A percentile compares a stretch with the other conserved stretches of the same genome.
These are phyloP conservation scores for Chlamydomonas asymmetrica DNA, from an alignment of 139 green algal genomes.

Conservation along the genomic window DNA sequence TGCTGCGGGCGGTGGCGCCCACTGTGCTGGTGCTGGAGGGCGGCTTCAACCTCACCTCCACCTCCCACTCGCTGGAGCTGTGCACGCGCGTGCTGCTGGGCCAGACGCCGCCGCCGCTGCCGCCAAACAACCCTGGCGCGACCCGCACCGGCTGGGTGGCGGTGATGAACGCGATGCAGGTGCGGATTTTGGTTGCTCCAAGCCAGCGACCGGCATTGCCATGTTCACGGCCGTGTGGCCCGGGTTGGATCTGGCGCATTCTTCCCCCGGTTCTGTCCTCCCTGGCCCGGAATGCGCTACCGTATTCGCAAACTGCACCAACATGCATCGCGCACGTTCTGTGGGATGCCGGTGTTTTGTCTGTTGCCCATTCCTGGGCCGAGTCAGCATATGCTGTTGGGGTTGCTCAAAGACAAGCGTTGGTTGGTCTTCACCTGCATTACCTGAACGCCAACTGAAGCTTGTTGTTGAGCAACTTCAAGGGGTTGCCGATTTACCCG, in stretches of 20 bases:
- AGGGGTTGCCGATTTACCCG: too few relatives aligned
- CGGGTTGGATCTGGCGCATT: too few relatives aligned
- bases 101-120: constrained; percentile 38
- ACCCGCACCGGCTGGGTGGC: constrained; percentile 20
- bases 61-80: constrained; percentile 54
- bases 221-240: too few relatives aligned
- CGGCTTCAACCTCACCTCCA: constrained; percentile 66
- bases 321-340: not conserved
- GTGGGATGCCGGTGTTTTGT: too few relatives aligned
- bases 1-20: constrained; percentile 60
- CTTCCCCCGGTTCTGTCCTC: not conserved
- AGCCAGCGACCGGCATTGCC: too few relatives aligned
- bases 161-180: constrained; percentile 48
- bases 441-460: too few relatives aligned
- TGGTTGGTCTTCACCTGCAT: too few relatives aligned
- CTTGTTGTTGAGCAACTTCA: too few relatives aligned
- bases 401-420: too few relatives aligned
- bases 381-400: too few relatives aligned
- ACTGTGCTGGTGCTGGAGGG: constrained; percentile 60
- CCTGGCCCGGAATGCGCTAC: not conserved
- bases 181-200: not conserved
- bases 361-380: too few relatives aligned
- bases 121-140: constrained; percentile 17
- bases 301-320: not conserved
- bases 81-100: constrained; percentile 71